These are phyloP conservation scores for Massospora cicadina DNA, from an alignment of 371 early-diverging fungal genomes.

Conservation along the genomic window DNA sequence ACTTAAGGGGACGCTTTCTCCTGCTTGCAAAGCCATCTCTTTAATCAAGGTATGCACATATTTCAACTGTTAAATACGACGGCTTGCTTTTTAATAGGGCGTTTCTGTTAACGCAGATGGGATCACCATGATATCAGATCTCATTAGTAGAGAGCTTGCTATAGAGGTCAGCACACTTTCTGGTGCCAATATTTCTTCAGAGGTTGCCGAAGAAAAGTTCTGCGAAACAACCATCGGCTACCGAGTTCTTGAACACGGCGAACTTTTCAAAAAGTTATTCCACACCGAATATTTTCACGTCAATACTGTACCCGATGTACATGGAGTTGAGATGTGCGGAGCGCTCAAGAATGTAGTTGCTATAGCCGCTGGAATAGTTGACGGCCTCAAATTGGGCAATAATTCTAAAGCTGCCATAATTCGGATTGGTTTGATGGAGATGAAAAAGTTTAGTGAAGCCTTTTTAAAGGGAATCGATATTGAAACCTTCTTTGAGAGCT, in stretches of 20 bases:
- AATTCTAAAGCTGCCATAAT: conserved; percentile 97
- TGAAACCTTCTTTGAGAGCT: conserved; percentile 89
- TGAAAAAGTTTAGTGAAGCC: conserved; percentile 76
- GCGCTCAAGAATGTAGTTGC: conserved; percentile 98
- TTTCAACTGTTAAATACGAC: conserved; percentile 22
- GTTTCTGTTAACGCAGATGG: conserved; percentile 20
- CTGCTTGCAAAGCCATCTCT: conserved; percentile 71
- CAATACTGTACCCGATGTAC: conserved; percentile 63
- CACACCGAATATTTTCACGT: conserved; percentile 76
- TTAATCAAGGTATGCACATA: conserved; percentile 89
- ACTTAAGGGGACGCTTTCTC: conserved; percentile 47
- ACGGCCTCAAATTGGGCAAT: conserved; percentile 55
- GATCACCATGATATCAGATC: conserved; percentile 70
- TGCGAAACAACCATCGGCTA: conserved; percentile 94
- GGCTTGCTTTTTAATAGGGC: background rate
- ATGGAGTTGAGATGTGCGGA: conserved; percentile 93
- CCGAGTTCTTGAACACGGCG: conserved; percentile 28
- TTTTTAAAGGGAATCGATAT: conserved; percentile 61
- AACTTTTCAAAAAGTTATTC: conserved; percentile 60
- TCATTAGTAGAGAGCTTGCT: conserved; percentile 56
- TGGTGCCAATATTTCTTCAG: conserved; percentile 98
- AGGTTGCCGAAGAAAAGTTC: conserved; percentile 85
- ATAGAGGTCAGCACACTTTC: conserved; percentile 73
- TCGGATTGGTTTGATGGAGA: conserved; percentile 89
- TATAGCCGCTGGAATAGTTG: conserved; percentile 91